Conservation (phyloP, 495 filamentous ascomycete genomes). For the Ramalina peruviana region DNA sequence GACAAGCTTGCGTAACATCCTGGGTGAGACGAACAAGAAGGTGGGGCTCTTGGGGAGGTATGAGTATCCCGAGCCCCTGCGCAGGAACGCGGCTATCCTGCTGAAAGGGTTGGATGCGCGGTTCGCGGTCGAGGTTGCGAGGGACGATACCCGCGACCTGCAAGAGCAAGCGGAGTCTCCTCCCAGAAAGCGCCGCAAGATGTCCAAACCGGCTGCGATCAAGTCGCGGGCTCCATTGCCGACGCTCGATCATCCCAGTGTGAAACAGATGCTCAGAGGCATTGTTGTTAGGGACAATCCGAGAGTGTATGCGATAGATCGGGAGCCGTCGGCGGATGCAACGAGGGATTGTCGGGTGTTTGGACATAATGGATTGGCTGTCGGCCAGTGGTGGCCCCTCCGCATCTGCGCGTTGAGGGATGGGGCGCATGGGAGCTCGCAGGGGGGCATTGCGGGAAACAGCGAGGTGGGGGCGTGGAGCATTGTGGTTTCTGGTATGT, state of each 20-base stretch:
- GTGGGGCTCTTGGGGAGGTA: neutral
- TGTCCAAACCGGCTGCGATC: neutral
- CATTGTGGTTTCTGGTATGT: slow-evolving; percentile 19
- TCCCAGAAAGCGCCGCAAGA: neutral
- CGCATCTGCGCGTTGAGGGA: slow-evolving; percentile 32
- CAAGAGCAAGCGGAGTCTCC: neutral
- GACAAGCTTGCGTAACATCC: neutral
- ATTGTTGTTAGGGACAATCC: too few relatives aligned
- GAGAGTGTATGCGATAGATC: too few relatives aligned
- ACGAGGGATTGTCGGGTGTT: slow-evolving; percentile 16
- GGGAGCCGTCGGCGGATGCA: too few relatives aligned
- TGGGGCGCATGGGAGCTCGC: slow-evolving; percentile 33
- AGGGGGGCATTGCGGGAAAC: slow-evolving; percentile 33
- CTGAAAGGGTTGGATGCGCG: neutral
- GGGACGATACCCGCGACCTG: neutral
- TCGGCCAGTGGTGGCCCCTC: slow-evolving; percentile 38
- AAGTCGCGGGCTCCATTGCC: neutral
- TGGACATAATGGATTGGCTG: slow-evolving; percentile 29
- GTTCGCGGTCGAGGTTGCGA: neutral
- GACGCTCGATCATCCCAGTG: too few relatives aligned
- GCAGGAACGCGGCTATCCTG: neutral
- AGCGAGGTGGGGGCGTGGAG: slow-evolving; percentile 27
- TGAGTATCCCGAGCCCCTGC: neutral
- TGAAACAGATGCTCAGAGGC: too few relatives aligned
- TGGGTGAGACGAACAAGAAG: neutral